Evolutionary conservation across 2,329 filamentous ascomycete species (phyloP).

Genomic region (Sporothrix curviconia): DNA sequence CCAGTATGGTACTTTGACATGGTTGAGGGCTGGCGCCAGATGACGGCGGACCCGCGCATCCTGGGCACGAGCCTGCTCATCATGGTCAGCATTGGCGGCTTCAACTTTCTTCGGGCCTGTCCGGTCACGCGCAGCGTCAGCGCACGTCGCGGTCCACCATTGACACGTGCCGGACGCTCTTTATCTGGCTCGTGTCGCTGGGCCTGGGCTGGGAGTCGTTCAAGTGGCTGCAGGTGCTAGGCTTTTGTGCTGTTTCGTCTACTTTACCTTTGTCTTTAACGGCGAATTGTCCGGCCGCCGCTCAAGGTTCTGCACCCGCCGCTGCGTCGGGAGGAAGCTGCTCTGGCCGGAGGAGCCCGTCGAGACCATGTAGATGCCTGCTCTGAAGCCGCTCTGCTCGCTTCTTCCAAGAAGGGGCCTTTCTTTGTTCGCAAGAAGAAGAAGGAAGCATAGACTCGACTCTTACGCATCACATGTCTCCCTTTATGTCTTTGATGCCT

Average conservation of each 20-base stretch:
- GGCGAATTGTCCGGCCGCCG: slow-evolving; percentile 81
- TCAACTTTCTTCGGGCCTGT: slow-evolving; percentile 98
- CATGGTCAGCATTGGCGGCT: slow-evolving; percentile 98
- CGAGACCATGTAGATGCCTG: slow-evolving; percentile 49
- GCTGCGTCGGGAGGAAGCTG: slow-evolving; percentile 56
- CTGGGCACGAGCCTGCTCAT: slow-evolving; percentile 76
- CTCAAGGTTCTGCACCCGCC: slow-evolving; percentile 45
- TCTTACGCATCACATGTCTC: no score
- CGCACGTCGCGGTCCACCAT: slow-evolving; percentile 90
- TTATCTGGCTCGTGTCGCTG: slow-evolving; percentile 95
- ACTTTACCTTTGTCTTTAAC: slow-evolving; percentile 95
- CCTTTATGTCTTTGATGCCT: no score
- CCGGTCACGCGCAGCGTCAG: slow-evolving; percentile 83
- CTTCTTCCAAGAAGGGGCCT: no score
- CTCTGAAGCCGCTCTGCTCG: not conserved
- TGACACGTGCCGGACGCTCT: slow-evolving; percentile 92
- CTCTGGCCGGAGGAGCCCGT: slow-evolving; percentile 80
- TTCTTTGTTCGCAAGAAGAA: no score
- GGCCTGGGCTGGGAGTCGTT: slow-evolving; percentile 94
- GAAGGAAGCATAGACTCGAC: no score
- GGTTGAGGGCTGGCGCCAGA: slow-evolving; percentile 74
- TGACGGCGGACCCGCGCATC: slow-evolving; percentile 65
- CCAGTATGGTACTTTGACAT: slow-evolving; percentile 84
- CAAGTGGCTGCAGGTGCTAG: slow-evolving; percentile 90
- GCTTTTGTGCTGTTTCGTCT: slow-evolving; percentile 86